Evolutionary conservation across 371 early-diverging fungal genomes (phyloP).

Genomic region (Coemansia sp.): DNA sequence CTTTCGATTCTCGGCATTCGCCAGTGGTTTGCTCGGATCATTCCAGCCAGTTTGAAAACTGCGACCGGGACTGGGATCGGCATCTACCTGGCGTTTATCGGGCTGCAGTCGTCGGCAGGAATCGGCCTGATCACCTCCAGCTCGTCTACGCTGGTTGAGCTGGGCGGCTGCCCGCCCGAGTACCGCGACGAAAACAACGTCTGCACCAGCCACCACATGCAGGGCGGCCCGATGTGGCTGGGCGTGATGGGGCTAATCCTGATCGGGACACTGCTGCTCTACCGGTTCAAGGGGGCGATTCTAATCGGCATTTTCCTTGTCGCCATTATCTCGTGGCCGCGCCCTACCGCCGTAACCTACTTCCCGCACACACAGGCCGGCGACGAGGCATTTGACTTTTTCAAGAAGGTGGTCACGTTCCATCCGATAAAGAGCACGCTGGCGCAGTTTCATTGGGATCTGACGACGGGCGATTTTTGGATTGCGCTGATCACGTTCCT

Average conservation of each 20-base stretch:
- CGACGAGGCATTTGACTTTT: constrained; percentile 65
- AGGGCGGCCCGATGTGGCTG: constrained; percentile 68
- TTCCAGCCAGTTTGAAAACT: constrained; percentile 70
- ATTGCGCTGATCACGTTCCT: constrained; percentile 77
- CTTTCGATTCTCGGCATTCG: constrained; percentile 74
- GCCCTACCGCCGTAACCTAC: constrained; percentile 63
- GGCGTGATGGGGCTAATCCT: constrained; percentile 73
- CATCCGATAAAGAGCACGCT: constrained; percentile 63
- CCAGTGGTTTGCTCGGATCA: constrained; percentile 72
- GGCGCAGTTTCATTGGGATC: constrained; percentile 65
- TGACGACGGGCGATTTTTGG: constrained; percentile 67
- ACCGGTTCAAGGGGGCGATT: constrained; percentile 72
- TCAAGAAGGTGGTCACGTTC: constrained; percentile 69
- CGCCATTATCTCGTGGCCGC: constrained; percentile 55
- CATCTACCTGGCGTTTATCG: constrained; percentile 72
- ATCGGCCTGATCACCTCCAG: constrained; percentile 69
- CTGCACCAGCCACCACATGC: constrained; percentile 64
- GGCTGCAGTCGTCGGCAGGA: constrained; percentile 73
- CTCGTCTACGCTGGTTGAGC: constrained; percentile 64
- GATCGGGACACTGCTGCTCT: constrained; percentile 64
- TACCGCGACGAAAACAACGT: constrained; percentile 56
- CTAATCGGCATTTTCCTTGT: constrained; percentile 70
- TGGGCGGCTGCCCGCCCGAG: constrained; percentile 65
- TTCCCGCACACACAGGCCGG: constrained; percentile 70
- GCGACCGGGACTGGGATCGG: constrained; percentile 80